These are phyloP conservation scores for Candida krabiensis DNA, from an alignment of 805 yeast species.

Conservation along the genomic window DNA sequence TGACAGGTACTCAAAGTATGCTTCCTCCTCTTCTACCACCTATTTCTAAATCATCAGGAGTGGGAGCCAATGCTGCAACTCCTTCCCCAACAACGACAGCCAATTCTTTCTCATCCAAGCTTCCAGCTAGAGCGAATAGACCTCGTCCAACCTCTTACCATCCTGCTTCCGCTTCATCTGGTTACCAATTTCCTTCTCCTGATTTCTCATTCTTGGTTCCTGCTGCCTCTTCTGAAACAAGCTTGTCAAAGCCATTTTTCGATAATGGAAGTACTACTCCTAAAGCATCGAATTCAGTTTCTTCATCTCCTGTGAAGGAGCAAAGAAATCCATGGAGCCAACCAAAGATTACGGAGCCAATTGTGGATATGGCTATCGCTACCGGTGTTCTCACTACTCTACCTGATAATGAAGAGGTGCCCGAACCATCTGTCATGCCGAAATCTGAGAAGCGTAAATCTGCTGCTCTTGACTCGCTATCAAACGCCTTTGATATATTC, in stretches of 20 bases:
- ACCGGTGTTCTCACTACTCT: conserved; percentile 31
- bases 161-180: conserved; percentile 50
- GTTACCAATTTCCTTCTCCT: conserved; percentile 25
- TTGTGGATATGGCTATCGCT: conserved; percentile 32
- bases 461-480: conserved; percentile 33
- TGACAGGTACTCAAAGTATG: conserved; percentile 10
- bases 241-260: conserved; percentile 18
- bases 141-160: conserved; percentile 87
- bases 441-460: conserved; percentile 32
- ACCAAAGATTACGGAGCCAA: conserved; percentile 32
- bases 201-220: conserved; percentile 32
- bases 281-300: conserved; percentile 13
- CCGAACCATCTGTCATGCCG: conserved; percentile 6
- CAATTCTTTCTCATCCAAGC: conserved; percentile 15
- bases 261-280: conserved; percentile 17
- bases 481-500: conserved; percentile 32
- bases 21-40: conserved; percentile 30
- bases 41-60: conserved; percentile 17
- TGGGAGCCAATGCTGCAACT: conserved; percentile 10
- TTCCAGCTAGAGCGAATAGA: conserved; percentile 43
- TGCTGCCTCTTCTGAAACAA: conserved; percentile 23
- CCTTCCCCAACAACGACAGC: conserved; percentile 41
- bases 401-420: conserved; percentile 7
- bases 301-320: conserved; percentile 31
- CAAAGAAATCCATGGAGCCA: conserved; percentile 30